phyloP scores from a whole-genome alignment of 805 yeast species.

The Spathaspora passalidarum region DNA sequence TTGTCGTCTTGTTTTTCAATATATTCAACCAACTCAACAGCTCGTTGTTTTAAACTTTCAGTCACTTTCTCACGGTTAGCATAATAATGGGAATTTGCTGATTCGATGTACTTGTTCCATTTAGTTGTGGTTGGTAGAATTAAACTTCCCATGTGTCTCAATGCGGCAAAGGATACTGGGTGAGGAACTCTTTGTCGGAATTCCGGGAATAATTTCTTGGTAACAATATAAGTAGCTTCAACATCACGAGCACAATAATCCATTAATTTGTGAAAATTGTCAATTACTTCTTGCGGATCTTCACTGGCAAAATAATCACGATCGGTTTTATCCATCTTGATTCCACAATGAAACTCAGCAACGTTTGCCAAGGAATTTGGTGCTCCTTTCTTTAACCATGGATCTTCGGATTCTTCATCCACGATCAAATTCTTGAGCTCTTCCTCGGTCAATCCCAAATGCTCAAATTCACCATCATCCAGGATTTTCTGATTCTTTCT shows the following conservation, averaged over 20 bases:
- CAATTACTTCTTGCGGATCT: slow-evolving; percentile 51
- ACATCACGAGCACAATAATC: slow-evolving; percentile 87
- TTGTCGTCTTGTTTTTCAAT: slow-evolving; percentile 29
- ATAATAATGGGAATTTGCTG: slow-evolving; percentile 66
- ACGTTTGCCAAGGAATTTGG: slow-evolving; percentile 79
- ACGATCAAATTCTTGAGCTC: neutral
- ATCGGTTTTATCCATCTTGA: slow-evolving; percentile 59
- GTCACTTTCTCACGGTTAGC: slow-evolving; percentile 56
- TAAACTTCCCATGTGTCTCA: slow-evolving; percentile 67
- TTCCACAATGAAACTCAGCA: slow-evolving; percentile 72
- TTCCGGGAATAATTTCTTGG: slow-evolving; percentile 63
- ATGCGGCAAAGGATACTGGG: slow-evolving; percentile 90
- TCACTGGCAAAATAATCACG: slow-evolving; percentile 62
- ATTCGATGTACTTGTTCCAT: slow-evolving; percentile 73
- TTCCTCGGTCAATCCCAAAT: neutral
- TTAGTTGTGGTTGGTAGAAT: slow-evolving; percentile 71
- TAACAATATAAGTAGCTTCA: slow-evolving; percentile 66
- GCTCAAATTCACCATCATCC: slow-evolving; percentile 5
- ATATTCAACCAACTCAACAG: slow-evolving; percentile 51
- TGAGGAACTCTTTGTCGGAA: slow-evolving; percentile 77
- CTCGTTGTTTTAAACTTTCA: slow-evolving; percentile 54
- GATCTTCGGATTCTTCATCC: slow-evolving; percentile 44
- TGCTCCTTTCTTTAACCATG: slow-evolving; percentile 81
- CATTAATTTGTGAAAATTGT: slow-evolving; percentile 60
- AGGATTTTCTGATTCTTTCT: slow-evolving; percentile 32